Evolutionary conservation across 169 alveolate species (phyloP).

Genomic region (Eimeria nieschulzi): DNA sequence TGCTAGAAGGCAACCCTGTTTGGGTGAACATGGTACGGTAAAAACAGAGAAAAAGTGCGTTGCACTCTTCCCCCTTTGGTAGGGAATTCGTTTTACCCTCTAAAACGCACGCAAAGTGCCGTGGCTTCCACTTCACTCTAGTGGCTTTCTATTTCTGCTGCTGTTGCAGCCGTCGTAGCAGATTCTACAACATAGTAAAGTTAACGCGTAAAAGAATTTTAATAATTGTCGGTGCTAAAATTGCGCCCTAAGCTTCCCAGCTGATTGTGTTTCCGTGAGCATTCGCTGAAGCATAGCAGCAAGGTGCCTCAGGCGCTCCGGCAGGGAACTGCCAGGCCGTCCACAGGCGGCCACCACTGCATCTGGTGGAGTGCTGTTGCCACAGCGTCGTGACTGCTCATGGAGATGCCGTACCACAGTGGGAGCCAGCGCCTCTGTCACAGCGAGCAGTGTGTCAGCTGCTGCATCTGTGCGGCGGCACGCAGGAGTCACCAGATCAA

Average conservation of each 20-base stretch:
- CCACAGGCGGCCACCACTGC: neutral
- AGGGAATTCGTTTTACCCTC: too few species aligned
- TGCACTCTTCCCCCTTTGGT: too few species aligned
- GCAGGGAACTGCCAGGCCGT: neutral
- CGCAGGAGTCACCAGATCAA: neutral
- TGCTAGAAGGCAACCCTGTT: too few species aligned
- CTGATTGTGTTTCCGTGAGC: neutral
- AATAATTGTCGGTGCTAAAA: too few species aligned
- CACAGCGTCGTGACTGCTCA: neutral
- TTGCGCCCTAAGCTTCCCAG: neutral
- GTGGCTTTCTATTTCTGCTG: neutral
- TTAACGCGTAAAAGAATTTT: too few species aligned
- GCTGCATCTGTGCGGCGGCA: neutral
- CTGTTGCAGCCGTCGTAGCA: neutral
- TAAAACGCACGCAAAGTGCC: too few species aligned
- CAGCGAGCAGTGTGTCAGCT: conserved; percentile 20
- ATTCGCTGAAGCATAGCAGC: conserved; percentile 9
- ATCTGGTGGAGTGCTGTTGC: neutral
- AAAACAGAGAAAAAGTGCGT: too few species aligned
- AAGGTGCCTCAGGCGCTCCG: conserved; percentile 10
- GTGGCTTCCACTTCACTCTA: too few species aligned
- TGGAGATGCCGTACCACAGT: conserved; percentile 10
- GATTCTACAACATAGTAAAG: too few species aligned
- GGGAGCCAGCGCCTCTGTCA: conserved; percentile 30
- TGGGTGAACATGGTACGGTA: too few species aligned